Base-by-base conservation (phyloP, 352 stramenopile species). In the Phytophthora niederhauseri region DNA sequence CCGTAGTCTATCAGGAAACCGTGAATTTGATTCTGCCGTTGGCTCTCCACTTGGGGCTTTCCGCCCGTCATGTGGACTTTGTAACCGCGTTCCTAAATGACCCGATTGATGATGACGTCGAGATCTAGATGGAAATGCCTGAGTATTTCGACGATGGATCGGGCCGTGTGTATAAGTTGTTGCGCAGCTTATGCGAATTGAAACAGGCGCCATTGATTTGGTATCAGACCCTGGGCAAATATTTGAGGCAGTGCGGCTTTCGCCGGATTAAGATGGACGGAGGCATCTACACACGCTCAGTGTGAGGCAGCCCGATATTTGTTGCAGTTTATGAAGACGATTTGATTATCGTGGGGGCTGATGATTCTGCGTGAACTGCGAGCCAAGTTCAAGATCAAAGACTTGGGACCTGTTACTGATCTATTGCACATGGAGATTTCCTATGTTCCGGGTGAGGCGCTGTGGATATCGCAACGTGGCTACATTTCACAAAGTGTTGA, bases 71-170 rank as follows among this genome's bases (percentile, higher is more conserved):
- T 38, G 31, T 38, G 7, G 31, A 38, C 7, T 38, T 38, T 38
- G 31, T 38, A 11, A 38, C 31, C 0, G 31, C 31, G 12, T 38
- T 38, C 24, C 17, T 65, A 6, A 65, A 52, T 41, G 58, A 30
- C 9, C 48, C 58, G 4, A 58, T 57, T 38, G 31, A 38, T 43
- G 58, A 20, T 2, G 58, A 65, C 30, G 48, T 20, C 2, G 48
- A 65, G 4, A 65, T 58, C 5, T 65, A 58, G 8, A 65, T 65
- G 58, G 58, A 58, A 15, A 65, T 65, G 24, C 48, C 58, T 0
- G 58, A 65, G 14, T 58, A 65, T 14, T 58, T 64, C n/a, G 48
- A 65, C 9, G 48, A 65, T 9, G 58, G 31, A 15, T 38, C 31
- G 2, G 31, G 31, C 31, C 31, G 31, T 4, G 31, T 38, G 31